Evolutionary conservation across 1,284 basidiomycete genomes (phyloP), one percentile per base, ranked within the genome.

Genomic region (Laetiporus sulphureus): DNA sequence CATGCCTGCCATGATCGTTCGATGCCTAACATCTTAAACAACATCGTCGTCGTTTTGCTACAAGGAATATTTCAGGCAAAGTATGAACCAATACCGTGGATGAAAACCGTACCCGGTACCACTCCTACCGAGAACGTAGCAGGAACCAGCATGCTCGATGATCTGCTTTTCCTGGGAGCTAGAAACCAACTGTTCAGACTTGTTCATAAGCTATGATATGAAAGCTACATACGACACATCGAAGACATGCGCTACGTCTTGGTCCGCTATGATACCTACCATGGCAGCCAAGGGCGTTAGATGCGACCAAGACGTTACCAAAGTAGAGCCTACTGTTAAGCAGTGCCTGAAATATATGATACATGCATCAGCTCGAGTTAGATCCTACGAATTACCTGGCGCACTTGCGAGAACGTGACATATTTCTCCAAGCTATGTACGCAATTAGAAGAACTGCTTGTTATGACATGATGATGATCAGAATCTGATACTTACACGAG

Each of bases 11-110:
- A 77, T 1, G 68, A 63, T 8, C 71, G 64, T 50, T 85, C 77
- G 5, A 84, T 72, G 4, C 75, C 71, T 3, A 85, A 62, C 72
- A 85, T 85, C 60, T 83, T 83, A 66, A 79, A 82, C 0, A 84
- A 61, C 72, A 85, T 82, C 0, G 80, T 83, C 0, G 82, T 84
- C 0, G 82, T 87, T 71, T 87, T 85, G 4, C 81, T 83, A 49
- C 25, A 37, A 1, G 15, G n/a, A 19, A n/a, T 34, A 15, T 42
- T 40, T 49, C 37, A 18, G 15, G 41, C n/a, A 40, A n/a, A 31
- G 3, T 38, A 20, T 23, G 18, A 25, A 20, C 15, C 19, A 23
- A 27, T 23, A 1, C 11, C 36, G 23, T 12, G 27, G 20, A 8
- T 40, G 32, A 15, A 20, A 21, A 18, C 40, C 64, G n/a, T 56